Evolutionary conservation across 108 stramenopile genomes (phyloP), one percentile per base, ranked within the genome.

Genomic region (Epithemia pelagica): DNA sequence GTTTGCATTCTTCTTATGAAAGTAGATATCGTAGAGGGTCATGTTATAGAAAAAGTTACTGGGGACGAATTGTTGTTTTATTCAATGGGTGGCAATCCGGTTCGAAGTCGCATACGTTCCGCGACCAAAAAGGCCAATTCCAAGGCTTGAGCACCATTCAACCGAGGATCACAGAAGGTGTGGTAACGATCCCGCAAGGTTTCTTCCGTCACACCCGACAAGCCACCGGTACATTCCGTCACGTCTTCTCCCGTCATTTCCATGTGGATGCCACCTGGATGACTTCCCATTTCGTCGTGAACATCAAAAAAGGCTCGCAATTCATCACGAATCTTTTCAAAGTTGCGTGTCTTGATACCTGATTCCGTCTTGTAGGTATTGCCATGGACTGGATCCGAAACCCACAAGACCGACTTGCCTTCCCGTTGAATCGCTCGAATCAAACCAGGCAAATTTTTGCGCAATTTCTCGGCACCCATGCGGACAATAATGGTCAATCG

Each of bases 221-320:
- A 52, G 55, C 99, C 99, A 57, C 99, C 99, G 30, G 90, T 87
- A 75, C 99, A 99, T 78, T 99, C 99, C 1, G 97, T 98, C 23
- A 99, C 99, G 82, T 97, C 91, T 68, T 98, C 92, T 30, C 98
- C 97, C 10, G 98, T 97, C 95, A 96, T 92, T 76, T 97, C 96
- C 58, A 97, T 56, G 62, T 98, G 96, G 31, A 99, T 95, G 64
- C 99, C 99, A 31, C 97, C 97, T 28, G 97, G 92, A 74, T 96
- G 96, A 27, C 90, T 93, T 62, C 96, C 97, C 92, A 97, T 95
- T 65, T 90, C 91, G 68, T 89, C 93, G 84, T 99, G 99, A 27
- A 99, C 97, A 82, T 98, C 97, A 75, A 99, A 97, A 88, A 98
- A 98, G 54, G 96, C 95, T 27, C 90, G 78, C 25, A 99, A 78